Conservation (phyloP, 2,329 filamentous ascomycete species). For the Podosphaera xanthii region DNA sequence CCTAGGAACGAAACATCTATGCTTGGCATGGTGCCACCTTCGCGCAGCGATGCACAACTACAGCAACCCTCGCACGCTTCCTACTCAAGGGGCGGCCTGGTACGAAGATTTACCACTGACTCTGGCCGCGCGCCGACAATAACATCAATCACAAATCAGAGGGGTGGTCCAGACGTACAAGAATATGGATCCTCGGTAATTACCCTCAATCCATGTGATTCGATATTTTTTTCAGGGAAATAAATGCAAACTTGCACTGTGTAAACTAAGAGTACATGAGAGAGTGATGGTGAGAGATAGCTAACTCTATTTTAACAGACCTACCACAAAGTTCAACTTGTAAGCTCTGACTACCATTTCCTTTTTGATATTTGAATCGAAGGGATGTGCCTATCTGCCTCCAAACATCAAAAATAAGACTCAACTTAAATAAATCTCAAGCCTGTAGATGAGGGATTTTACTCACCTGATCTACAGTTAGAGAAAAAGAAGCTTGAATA, state of each 20-base stretch:
- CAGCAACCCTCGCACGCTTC: constrained; percentile 31
- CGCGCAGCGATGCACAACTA: constrained; percentile 44
- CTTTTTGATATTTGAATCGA: too few species aligned
- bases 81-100: constrained; percentile 56
- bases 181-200: constrained; percentile 17
- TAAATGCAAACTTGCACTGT: too few species aligned
- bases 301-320: constrained; percentile 21
- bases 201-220: constrained; percentile 4
- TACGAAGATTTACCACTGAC: constrained; percentile 86
- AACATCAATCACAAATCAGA: constrained; percentile 19
- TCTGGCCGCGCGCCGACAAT: constrained; percentile 60
- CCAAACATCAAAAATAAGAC: neutral
- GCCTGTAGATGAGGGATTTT: neutral
- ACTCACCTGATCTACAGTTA: constrained; percentile 35
- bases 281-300: neutral
- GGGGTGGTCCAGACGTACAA: constrained; percentile 10
- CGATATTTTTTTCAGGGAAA: constrained; percentile 3
- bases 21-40: constrained; percentile 46
- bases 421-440: neutral
- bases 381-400: neutral
- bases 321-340: constrained; percentile 53
- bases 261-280: too few species aligned
- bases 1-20: constrained; percentile 55
- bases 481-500: constrained; percentile 88
- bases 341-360: constrained; percentile 22